Evolutionary conservation across 2,329 filamentous ascomycete species (phyloP), one percentile per base, ranked within the genome.

Genomic region (Pyrenophora tritici-repentis): DNA sequence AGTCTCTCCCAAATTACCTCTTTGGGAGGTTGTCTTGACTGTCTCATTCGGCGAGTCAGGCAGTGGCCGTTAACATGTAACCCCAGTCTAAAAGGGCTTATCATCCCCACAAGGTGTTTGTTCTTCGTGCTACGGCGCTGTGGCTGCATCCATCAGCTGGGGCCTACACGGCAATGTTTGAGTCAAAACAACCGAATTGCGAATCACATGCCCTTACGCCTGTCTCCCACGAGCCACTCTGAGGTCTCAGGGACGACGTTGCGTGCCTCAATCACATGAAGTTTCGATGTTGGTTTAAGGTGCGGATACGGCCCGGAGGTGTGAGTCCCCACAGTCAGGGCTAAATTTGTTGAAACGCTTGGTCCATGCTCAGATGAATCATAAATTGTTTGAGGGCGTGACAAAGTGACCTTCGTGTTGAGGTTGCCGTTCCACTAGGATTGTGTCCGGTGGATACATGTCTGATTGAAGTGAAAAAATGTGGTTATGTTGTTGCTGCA

Each of bases 261-360:
- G 42, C 24, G 41, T 36, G n/a, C 36, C n/a, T 35, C 31, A 24
- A 29, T 18, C 14, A 20, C 36, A 36, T 36, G 20, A 46, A 32
- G 20, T 47, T 46, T 47, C 34, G 48, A 37, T 37, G 48, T 51
- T 37, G 37, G 38, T 42, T 47, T 51, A 51, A 51, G 48, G 48
- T 51, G 46, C 38, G 47, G 47, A 43, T 44, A 38, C 42, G 51
- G 47, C 42, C 47, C 51, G 51, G 37, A 47, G 50, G 29, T 29
- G 51, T 29, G 47, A 44, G 47, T 29, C 41, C 41, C 41, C 51
- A 50, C 47, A 45, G 22, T 29, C 31, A 37, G 38, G 37, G 26
- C 41, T 24, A 33, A 45, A 41, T 38, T 32, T 18, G 17, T 20
- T 44, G 50, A 49, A 44, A 44, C 50, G 45, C 29, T 44, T 53